phyloP scores from a whole-genome alignment of 1,284 basidiomycete species.

The Naganishia albida region DNA sequence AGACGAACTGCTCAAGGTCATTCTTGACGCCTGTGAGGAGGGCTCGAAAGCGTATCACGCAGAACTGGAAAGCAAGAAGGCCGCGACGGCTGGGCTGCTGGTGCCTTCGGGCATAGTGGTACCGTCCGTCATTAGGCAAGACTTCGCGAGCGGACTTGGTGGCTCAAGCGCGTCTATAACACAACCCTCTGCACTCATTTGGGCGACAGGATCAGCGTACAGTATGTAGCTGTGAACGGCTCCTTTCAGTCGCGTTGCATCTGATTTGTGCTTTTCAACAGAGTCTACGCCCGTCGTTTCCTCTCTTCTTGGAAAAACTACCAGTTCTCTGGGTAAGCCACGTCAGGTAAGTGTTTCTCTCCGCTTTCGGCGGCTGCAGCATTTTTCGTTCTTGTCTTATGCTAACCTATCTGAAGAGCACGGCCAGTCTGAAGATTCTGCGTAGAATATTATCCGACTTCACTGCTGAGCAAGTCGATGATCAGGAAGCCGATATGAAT shows the following conservation, averaged over 20 bases:
- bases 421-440: background rate
- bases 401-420: background rate
- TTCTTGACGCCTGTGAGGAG: slow-evolving; percentile 60
- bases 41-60: slow-evolving; percentile 14
- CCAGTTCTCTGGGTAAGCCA: background rate
- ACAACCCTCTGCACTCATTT: background rate
- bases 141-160: background rate
- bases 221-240: background rate
- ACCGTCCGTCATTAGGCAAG: background rate
- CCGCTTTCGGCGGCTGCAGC: no score
- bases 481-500: background rate
- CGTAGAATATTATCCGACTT: slow-evolving; percentile 8
- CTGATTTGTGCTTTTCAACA: no score
- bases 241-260: no score
- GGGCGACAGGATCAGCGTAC: background rate
- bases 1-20: slow-evolving; percentile 64
- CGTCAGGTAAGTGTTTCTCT: background rate
- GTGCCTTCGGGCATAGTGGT: background rate
- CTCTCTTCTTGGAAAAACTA: background rate
- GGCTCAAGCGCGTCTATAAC: background rate
- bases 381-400: background rate
- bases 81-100: background rate
- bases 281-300: background rate
- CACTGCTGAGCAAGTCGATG: background rate
- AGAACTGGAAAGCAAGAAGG: slow-evolving; percentile 12